Evolutionary conservation across 163 green algal genomes (phyloP).

Genomic region (Scenedesmus sp.): DNA sequence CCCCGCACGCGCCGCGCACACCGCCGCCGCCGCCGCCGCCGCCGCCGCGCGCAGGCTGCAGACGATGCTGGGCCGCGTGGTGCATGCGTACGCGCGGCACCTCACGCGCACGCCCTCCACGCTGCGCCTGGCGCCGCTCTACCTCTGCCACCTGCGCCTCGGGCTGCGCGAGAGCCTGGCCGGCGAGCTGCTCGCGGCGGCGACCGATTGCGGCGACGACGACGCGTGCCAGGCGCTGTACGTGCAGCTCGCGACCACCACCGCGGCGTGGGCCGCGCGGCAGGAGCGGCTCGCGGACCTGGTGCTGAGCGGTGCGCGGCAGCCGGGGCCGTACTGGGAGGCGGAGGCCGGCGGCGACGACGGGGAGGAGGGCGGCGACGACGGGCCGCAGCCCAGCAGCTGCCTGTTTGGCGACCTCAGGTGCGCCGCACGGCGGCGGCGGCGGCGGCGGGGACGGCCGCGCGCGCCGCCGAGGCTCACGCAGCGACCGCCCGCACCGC

Average conservation of each 20-base stretch:
- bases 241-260: slow-evolving; percentile 1
- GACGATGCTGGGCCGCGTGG: slow-evolving; percentile 55
- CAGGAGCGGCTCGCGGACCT: slow-evolving; percentile 19
- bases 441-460: no score
- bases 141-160: slow-evolving; percentile 70
- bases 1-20: neutral
- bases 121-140: slow-evolving; percentile 67
- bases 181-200: neutral
- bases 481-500: no score
- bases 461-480: no score
- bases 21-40: no score
- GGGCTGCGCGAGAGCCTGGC: slow-evolving; percentile 37
- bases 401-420: slow-evolving; percentile 41
- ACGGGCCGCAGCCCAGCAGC: slow-evolving; percentile 15
- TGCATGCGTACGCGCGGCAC: slow-evolving; percentile 65
- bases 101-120: slow-evolving; percentile 55
- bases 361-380: slow-evolving; percentile 1
- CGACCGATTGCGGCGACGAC: neutral
- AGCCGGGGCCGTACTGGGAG: slow-evolving; percentile 6
- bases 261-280: slow-evolving; percentile 19
- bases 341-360: slow-evolving; percentile 4
- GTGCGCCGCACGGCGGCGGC: neutral
- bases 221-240: slow-evolving; percentile 31
- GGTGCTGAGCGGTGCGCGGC: slow-evolving; percentile 3
- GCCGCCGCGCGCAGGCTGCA: slow-evolving; percentile 45